These are phyloP conservation scores for Phytophthora lateralis DNA, from an alignment of 352 stramenopile species.

Conservation along the genomic window DNA sequence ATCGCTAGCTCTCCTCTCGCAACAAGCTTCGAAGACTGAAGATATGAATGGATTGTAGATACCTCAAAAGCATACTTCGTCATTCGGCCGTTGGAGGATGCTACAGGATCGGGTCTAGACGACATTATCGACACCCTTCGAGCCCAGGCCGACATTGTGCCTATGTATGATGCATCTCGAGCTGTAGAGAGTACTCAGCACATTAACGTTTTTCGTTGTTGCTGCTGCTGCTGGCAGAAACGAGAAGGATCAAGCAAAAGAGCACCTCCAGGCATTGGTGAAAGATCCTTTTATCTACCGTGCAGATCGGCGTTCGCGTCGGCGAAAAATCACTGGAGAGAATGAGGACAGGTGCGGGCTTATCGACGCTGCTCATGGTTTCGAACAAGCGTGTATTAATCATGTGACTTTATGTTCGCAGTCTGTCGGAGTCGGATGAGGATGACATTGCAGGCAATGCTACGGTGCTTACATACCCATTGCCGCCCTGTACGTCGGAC, in stretches of 20 bases:
- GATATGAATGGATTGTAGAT: conserved; percentile 29
- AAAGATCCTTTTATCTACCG: conserved; percentile 30
- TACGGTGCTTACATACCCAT: conserved; percentile 67
- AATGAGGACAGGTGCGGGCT: conserved; percentile 22
- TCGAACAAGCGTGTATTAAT: conserved; percentile 1
- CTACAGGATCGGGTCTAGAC: conserved; percentile 25
- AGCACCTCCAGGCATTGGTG: conserved; percentile 30
- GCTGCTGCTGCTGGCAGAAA: conserved; percentile 13
- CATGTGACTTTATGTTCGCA: conserved; percentile 10
- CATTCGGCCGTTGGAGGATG: conserved; percentile 36
- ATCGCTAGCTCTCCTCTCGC: neutral
- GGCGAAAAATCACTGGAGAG: conserved; percentile 9
- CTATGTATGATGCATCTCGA: conserved; percentile 21
- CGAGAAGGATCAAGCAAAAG: conserved; percentile 36
- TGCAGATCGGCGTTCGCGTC: conserved; percentile 8
- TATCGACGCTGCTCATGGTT: neutral
- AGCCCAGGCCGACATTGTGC: conserved; percentile 8
- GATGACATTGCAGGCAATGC: conserved; percentile 35
- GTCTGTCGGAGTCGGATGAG: conserved; percentile 38
- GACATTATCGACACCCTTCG: conserved; percentile 28
- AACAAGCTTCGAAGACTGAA: neutral
- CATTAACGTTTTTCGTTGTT: conserved; percentile 11
- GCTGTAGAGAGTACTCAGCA: neutral
- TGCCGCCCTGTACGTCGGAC: conserved; percentile 73
- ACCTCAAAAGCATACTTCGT: conserved; percentile 40